Evolutionary conservation across 345 rosid species (phyloP).

Genomic region (Heritiera fomes): DNA sequence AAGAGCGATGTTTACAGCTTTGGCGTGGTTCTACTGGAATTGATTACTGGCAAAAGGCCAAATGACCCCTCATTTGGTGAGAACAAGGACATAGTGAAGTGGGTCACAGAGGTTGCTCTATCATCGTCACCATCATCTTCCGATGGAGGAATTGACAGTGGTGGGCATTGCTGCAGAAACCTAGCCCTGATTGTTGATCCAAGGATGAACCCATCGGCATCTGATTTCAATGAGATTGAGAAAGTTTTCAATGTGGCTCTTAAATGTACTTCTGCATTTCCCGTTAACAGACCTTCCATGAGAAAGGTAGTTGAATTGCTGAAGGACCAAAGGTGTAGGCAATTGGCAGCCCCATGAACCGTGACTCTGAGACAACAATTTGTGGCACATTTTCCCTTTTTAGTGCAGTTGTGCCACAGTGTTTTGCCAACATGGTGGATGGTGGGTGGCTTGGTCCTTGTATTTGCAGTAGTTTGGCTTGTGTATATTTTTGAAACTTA

Average conservation of each 20-base stretch:
- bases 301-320: constrained; percentile 72
- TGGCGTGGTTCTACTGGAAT: constrained; percentile 60
- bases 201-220: constrained; percentile 37
- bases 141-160: background rate
- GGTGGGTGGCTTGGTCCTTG: background rate
- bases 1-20: constrained; percentile 79
- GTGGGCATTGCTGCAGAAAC: background rate
- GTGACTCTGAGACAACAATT: background rate
- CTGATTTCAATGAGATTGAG: constrained; percentile 48
- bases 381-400: constrained; percentile 8
- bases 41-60: constrained; percentile 66
- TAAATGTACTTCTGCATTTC: constrained; percentile 53
- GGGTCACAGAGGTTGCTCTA: constrained; percentile 41
- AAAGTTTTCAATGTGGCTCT: constrained; percentile 58
- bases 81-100: constrained; percentile 53
- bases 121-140: constrained; percentile 30
- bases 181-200: constrained; percentile 46
- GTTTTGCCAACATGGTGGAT: background rate
- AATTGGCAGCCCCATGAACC: background rate
- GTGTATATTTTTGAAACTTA: background rate
- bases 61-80: constrained; percentile 58
- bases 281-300: constrained; percentile 65
- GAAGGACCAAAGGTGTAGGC: constrained; percentile 28
- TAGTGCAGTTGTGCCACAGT: background rate
- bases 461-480: background rate